Evolutionary conservation across 2,329 filamentous ascomycete genomes (phyloP), one percentile per base, ranked within the genome.

Genomic region (Diaporthe sp.): DNA sequence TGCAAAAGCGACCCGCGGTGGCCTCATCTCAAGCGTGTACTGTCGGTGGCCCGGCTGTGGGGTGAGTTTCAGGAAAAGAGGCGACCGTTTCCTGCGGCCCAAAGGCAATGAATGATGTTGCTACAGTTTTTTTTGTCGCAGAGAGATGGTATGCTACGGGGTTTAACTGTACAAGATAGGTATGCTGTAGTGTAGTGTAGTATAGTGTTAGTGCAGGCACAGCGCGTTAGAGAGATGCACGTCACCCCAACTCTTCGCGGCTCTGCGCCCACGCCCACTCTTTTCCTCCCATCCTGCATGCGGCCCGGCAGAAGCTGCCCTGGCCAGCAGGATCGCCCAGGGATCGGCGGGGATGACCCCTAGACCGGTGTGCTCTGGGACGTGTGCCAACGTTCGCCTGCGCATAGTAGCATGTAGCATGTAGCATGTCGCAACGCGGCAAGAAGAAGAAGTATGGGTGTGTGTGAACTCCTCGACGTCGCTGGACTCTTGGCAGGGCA

Each of bases 261-360:
- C n/a, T n/a, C n/a, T n/a, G n/a, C n/a, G n/a, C n/a, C n/a, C n/a
- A 7, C 17, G 35, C 55, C 55, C 55, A 58, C 10, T n/a, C 25
- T 37, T 58, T 37, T 19, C 27, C 27, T 56, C 53, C 32, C 55
- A 27, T 27, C 3, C n/a, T 27, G n/a, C 42, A 32, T 65, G 59
- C 42, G 27, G 61, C 61, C 61, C 61, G 61, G 61, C 61, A 66
- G 19, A 66, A 66, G 61, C 61, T 66, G 61, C 61, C 61, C 61
- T 66, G 61, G 61, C 61, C 61, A 66, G 61, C 27, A 66, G 61
- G 44, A 51, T 27, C 44, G n/a, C 44, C 61, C 63, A 51, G 12
- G 44, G 44, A 66, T 66, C 44, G 25, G 63, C 63, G 63, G 30
- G 63, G 63, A 27, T 66, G 63, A 51, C 63, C 63, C 63, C 63